Base-by-base conservation (phyloP, 2,329 filamentous ascomycete genomes). In the Xylaria sp. region DNA sequence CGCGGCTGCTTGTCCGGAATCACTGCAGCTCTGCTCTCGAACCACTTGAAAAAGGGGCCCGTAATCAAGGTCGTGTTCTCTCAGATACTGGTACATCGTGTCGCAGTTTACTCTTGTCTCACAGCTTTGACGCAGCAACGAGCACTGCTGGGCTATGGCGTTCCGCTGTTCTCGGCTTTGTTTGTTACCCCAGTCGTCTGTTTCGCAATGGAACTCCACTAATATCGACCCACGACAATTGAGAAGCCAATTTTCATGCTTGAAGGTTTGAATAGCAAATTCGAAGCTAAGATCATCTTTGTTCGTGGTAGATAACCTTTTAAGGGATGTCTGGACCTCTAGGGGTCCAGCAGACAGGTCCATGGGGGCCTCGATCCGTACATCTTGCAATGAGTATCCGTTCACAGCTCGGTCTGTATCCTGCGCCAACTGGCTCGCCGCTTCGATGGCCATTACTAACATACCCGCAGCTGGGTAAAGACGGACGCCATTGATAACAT, bases 381-480 rank as follows among this genome's bases (percentile, higher is more conserved):
- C 63, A 50, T 70, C 54, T 3, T 57, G 66, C 1, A 73, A 9
- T 18, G 42, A 57, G 23, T 65, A 70, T 4, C 65, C 67, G 6
- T 23, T 47, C 10, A 67, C 53, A 3, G 35, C 12, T 16, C 27
- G 25, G 9, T 18, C 6, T 2, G 5, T 25, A 5, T 16, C 57
- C 8, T 37, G 47, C 2, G 35, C 21, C 4, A 71, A 29, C 32
- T 74, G 67, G 3, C 61, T 71, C 1, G 67, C 66, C 12, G 77
- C 78, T 61, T 81, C 78, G 18, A 80, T 68, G 13, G 76, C 79
- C 75, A 79, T 79, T 5, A 68, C 68, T 1, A 78, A 29, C 70
- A 78, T 80, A 0, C 75, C 78, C 9, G 77, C 73, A 1, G 66
- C 77, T 5, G 79, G 78, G 60, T 77, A 80, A 1, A 81, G 63